These are phyloP conservation scores for Psidium guajava DNA, from an alignment of 345 rosid species.

Conservation along the genomic window DNA sequence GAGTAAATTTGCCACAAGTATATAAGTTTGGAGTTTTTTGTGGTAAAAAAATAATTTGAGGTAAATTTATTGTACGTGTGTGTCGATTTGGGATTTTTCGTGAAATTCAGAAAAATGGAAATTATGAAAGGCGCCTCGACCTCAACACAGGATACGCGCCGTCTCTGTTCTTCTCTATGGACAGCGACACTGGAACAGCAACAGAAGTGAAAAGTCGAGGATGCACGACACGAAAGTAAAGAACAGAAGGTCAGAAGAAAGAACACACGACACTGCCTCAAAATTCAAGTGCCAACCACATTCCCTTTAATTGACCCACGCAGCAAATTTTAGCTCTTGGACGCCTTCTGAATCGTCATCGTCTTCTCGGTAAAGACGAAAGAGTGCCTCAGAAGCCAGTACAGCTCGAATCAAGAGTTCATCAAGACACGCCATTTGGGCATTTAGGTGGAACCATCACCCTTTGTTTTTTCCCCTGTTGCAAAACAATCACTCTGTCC, in stretches of 20 bases:
- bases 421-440: constrained; percentile 1
- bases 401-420: constrained; percentile 6
- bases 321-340: no score
- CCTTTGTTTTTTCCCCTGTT: background rate
- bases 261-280: background rate
- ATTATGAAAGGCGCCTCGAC: background rate
- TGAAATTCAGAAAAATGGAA: background rate
- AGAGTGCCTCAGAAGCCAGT: background rate
- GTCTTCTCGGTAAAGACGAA: background rate
- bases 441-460: constrained; percentile 10
- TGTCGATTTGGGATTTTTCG: no score
- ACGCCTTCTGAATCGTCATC: background rate
- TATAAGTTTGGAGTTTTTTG: no score
- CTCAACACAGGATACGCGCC: background rate
- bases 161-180: background rate
- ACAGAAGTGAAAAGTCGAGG: background rate
- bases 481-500: background rate
- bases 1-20: no score
- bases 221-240: background rate
- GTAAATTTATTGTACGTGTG: no score
- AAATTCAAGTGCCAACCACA: background rate
- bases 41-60: no score
- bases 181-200: background rate
- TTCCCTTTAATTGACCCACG: background rate
- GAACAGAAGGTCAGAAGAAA: background rate